phyloP scores from a whole-genome alignment of 345 rosid genomes.

The Eucalyptus pumila region DNA sequence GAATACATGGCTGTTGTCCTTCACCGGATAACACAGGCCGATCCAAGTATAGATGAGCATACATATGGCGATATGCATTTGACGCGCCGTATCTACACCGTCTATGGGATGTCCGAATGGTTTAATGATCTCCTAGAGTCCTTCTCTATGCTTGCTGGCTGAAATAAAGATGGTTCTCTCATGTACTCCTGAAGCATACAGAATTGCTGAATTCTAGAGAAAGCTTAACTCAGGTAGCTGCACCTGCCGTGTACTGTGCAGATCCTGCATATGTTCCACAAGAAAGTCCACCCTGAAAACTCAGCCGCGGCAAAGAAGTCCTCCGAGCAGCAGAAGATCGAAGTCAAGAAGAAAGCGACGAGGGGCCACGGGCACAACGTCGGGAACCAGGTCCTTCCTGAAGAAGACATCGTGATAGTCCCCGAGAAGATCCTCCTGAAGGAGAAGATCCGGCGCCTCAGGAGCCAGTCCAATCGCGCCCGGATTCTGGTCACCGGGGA shows the following conservation, averaged over 20 bases:
- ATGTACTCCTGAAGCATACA: neutral
- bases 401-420: conserved; percentile 23
- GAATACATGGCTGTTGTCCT: neutral
- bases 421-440: conserved; percentile 19
- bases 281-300: conserved; percentile 77
- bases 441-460: conserved; percentile 19
- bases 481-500: conserved; percentile 17
- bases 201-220: neutral
- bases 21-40: neutral
- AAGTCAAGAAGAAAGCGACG: conserved; percentile 13
- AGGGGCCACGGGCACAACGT: conserved; percentile 11
- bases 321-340: conserved; percentile 14
- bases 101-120: neutral
- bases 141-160: neutral
- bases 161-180: neutral
- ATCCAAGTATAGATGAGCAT: neutral
- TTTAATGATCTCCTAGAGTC: neutral
- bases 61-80: neutral
- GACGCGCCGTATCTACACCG: neutral
- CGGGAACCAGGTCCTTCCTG: conserved; percentile 17
- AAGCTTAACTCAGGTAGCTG: neutral
- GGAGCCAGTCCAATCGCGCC: conserved; percentile 31
- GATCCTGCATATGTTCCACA: conserved; percentile 73
- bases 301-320: conserved; percentile 19
- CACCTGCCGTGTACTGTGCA: conserved; percentile 3